Conservation (phyloP, 108 stramenopile genomes). For the Craspedostauros australis region DNA sequence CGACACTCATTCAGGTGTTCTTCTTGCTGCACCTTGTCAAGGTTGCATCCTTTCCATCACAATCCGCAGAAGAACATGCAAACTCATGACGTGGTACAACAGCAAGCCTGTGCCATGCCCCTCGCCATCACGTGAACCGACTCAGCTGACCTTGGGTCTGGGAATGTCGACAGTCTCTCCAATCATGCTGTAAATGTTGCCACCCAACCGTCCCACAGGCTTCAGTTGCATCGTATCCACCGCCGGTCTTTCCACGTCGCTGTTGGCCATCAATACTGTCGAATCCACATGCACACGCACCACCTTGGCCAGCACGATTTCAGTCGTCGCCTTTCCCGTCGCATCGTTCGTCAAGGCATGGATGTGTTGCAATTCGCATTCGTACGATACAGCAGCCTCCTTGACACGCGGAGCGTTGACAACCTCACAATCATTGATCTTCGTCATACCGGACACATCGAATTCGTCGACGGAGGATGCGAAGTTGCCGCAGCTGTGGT, state of each 20-base stretch:
- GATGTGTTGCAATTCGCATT: slow-evolving; percentile 18
- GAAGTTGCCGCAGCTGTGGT: slow-evolving; percentile 18
- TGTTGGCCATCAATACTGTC: neutral
- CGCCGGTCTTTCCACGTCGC: neutral
- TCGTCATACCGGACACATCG: slow-evolving; percentile 15
- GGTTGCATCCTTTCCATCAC: no score
- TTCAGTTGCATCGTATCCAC: slow-evolving; percentile 17
- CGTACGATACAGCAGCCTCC: slow-evolving; percentile 13
- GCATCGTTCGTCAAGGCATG: slow-evolving; percentile 2
- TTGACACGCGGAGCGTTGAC: slow-evolving; percentile 14
- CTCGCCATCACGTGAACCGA: no score
- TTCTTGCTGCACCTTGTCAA: no score
- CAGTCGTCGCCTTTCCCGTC: slow-evolving; percentile 7
- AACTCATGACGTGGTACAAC: no score
- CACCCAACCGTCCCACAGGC: slow-evolving; percentile 21
- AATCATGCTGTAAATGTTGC: slow-evolving; percentile 13
- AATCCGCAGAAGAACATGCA: no score
- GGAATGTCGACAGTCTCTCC: slow-evolving; percentile 23
- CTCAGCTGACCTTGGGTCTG: slow-evolving; percentile 14
- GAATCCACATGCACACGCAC: slow-evolving; percentile 22
- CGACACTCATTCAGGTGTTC: no score
- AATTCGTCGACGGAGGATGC: slow-evolving; percentile 13
- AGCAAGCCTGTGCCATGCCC: no score
- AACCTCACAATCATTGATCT: slow-evolving; percentile 4
- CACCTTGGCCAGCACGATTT: slow-evolving; percentile 22